Base-by-base conservation (phyloP, 2,329 filamentous ascomycete genomes). In the Anthostomella pinea region DNA sequence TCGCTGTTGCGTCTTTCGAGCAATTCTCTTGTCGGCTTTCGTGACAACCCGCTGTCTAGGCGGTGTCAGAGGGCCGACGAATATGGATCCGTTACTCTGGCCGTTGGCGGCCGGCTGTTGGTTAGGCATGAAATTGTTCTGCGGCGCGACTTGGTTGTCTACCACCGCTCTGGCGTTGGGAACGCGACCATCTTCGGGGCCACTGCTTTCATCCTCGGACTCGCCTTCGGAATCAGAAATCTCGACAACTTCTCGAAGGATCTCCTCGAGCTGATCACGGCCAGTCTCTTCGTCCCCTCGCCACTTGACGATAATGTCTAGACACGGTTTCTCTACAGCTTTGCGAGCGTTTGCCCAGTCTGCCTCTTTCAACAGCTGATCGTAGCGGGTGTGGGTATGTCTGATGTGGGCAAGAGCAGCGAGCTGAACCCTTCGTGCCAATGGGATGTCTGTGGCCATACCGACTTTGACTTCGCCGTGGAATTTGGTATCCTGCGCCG, bases 291-390 rank as follows among this genome's bases (percentile, higher is more conserved):
- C 80, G 49, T 84, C 80, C 37, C 80, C 80, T 64, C 80, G 79
- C 80, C 80, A 84, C 73, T 83, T 83, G 67, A 83, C 74, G 58
- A 84, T 73, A 35, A 79, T 67, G 48, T 83, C 79, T 29, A 83
- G 65, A 45, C 80, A 83, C 10, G 79, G 63, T 20, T 69, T 60
- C 49, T 83, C 77, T 28, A 83, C 78, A 25, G 71, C 70, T 60
- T 73, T 81, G 44, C 80, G 69, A 34, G 79, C 78, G 52, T 77
- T 77, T 33, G 67, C 63, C 68, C 77, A 83, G 13, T 62, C 66
- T 5, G 75, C 77, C 51, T 82, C 75, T 50, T 59, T 72, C 11
- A 83, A 63, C 13, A 83, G 64, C 39, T 73, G 58, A 53, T 84
- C 80, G 62, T 84, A 84, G 49, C 76, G 70, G 5, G 80, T 84